These are phyloP conservation scores for Hyphopichia fennica DNA, from an alignment of 1,139 yeast species.

Conservation along the genomic window DNA sequence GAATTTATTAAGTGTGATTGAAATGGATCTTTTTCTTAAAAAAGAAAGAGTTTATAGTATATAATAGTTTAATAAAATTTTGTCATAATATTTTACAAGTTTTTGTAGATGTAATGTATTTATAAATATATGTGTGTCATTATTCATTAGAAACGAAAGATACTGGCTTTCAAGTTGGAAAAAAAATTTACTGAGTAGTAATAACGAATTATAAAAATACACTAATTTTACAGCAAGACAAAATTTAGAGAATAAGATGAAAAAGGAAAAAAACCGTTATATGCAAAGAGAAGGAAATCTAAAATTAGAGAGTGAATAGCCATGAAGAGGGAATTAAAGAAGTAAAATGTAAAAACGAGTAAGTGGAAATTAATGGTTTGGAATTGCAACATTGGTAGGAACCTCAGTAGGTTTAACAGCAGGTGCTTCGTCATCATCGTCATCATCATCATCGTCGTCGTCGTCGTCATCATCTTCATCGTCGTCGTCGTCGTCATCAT, in stretches of 20 bases:
- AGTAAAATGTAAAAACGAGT: too few relatives aligned
- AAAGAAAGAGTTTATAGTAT: too few relatives aligned
- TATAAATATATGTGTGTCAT: not conserved
- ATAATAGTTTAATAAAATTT: slow-evolving; percentile 1
- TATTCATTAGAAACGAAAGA: not conserved
- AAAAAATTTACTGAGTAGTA: not conserved
- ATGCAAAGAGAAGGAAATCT: not conserved
- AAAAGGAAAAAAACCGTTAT: not conserved
- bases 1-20: slow-evolving; percentile 76
- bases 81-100: not conserved
- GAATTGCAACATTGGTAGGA: not conserved
- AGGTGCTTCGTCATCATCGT: slow-evolving; percentile 38
- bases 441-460: slow-evolving; percentile 42
- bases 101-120: too few relatives aligned
- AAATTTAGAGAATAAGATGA: not conserved
- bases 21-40: not conserved
- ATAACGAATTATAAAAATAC: not conserved
- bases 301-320: not conserved
- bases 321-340: not conserved
- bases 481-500: slow-evolving; percentile 42
- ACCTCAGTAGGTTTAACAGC: slow-evolving; percentile 14
- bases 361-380: not conserved
- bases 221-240: not conserved
- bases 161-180: not conserved
- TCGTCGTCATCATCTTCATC: slow-evolving; percentile 50